Conservation (phyloP, 768 basidiomycete species). For the Obba rivulosa region DNA sequence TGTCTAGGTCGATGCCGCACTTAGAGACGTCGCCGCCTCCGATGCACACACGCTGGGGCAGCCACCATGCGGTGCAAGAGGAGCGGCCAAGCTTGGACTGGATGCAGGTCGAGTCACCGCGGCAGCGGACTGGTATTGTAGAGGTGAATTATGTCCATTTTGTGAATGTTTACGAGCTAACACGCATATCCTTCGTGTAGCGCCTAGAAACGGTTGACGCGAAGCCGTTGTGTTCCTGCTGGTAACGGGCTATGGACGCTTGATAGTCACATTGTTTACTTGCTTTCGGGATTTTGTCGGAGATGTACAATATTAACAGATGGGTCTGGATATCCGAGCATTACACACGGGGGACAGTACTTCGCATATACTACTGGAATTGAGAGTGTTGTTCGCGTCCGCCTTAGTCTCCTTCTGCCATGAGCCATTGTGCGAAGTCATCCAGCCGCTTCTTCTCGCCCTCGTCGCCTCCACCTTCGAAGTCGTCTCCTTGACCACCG, state of each 20-base stretch:
- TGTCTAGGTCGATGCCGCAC: slow-evolving; percentile 76
- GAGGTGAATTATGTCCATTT: slow-evolving; percentile 47
- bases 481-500: slow-evolving; percentile 61
- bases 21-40: slow-evolving; percentile 45
- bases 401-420: slow-evolving; percentile 67
- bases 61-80: slow-evolving; percentile 22
- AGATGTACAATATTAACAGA: neutral
- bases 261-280: neutral
- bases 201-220: slow-evolving; percentile 69
- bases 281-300: slow-evolving; percentile 12
- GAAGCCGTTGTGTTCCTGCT: slow-evolving; percentile 68
- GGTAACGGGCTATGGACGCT: slow-evolving; percentile 9
- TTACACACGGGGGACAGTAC: slow-evolving; percentile 4
- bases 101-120: slow-evolving; percentile 36
- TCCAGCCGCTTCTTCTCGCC: slow-evolving; percentile 83
- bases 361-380: slow-evolving; percentile 5
- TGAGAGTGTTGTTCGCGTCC: slow-evolving; percentile 8
- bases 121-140: slow-evolving; percentile 58
- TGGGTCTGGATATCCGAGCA: no score
- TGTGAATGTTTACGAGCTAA: neutral
- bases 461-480: slow-evolving; percentile 61
- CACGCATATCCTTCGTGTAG: slow-evolving; percentile 30
- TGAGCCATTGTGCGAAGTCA: slow-evolving; percentile 82
- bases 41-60: slow-evolving; percentile 30
- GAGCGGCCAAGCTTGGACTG: slow-evolving; percentile 37